Evolutionary conservation across 805 yeast species (phyloP).

Genomic region (Candida qinlingensis): DNA sequence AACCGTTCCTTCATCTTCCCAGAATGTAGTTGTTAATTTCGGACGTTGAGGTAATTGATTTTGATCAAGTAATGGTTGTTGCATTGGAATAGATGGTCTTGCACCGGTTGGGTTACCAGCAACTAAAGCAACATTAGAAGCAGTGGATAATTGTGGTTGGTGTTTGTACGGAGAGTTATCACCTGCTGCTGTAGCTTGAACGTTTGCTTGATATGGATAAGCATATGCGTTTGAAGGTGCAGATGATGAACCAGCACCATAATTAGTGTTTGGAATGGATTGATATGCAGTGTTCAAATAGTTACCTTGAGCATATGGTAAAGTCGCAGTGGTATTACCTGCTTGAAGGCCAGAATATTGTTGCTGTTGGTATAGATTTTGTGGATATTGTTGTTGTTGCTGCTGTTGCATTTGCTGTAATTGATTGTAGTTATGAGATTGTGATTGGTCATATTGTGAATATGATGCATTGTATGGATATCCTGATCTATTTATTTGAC

Average conservation of each 20-base stretch:
- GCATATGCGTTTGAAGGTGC: slow-evolving; percentile 4
- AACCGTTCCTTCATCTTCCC: slow-evolving; percentile 70
- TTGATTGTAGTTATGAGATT: neutral
- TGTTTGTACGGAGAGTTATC: slow-evolving; percentile 1
- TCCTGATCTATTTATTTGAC: neutral
- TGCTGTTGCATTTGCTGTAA: slow-evolving; percentile 9
- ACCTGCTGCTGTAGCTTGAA: neutral
- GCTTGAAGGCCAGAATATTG: slow-evolving; percentile 1
- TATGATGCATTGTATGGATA: slow-evolving; percentile 1
- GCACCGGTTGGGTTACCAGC: slow-evolving; percentile 2
- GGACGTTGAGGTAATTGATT: slow-evolving; percentile 39
- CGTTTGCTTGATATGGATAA: slow-evolving; percentile 10
- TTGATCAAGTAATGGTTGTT: slow-evolving; percentile 21
- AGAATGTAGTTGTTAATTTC: slow-evolving; percentile 65
- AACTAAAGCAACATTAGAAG: neutral
- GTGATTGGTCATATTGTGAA: slow-evolving; percentile 1
- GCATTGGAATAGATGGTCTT: slow-evolving; percentile 9
- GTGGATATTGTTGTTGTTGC: slow-evolving; percentile 16
- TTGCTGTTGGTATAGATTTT: slow-evolving; percentile 1
- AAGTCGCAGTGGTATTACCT: neutral
- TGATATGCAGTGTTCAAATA: neutral
- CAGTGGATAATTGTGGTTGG: neutral
- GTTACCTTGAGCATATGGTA: neutral
- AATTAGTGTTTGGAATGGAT: neutral
- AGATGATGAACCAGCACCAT: neutral